Evolutionary conservation across 2,329 filamentous ascomycete species (phyloP).

Genomic region (Neonectria neomacrospora): DNA sequence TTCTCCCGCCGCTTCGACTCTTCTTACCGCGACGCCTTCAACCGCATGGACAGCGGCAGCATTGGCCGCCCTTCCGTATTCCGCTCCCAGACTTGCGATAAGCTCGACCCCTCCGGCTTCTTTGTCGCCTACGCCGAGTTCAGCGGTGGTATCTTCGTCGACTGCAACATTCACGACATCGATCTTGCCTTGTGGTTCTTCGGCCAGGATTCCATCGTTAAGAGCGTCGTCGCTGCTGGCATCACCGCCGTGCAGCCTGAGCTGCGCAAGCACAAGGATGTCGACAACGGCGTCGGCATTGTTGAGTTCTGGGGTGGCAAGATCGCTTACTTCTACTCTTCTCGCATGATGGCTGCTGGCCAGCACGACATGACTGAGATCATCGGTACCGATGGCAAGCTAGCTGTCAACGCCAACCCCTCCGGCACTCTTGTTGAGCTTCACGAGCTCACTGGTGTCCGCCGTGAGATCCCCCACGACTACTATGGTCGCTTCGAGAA

Average conservation of each 20-base stretch:
- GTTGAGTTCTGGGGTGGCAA: slow-evolving; percentile 74
- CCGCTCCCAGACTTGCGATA: slow-evolving; percentile 75
- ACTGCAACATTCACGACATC: slow-evolving; percentile 78
- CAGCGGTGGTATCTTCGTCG: slow-evolving; percentile 76
- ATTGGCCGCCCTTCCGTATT: slow-evolving; percentile 72
- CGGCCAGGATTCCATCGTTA: slow-evolving; percentile 47
- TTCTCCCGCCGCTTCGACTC: slow-evolving; percentile 65
- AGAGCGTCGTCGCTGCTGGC: slow-evolving; percentile 46
- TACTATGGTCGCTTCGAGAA: slow-evolving; percentile 73
- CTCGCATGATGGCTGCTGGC: slow-evolving; percentile 76
- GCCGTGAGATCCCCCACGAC: slow-evolving; percentile 68
- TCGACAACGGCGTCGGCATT: slow-evolving; percentile 58
- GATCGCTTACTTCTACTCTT: slow-evolving; percentile 73
- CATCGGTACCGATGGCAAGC: slow-evolving; percentile 73
- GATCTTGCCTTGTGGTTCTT: slow-evolving; percentile 51
- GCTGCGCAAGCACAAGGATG: slow-evolving; percentile 47
- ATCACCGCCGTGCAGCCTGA: slow-evolving; percentile 49
- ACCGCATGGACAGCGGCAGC: slow-evolving; percentile 60
- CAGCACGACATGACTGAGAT: slow-evolving; percentile 76
- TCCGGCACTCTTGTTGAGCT: slow-evolving; percentile 65
- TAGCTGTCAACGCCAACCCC: slow-evolving; percentile 70
- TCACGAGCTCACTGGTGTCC: slow-evolving; percentile 60
- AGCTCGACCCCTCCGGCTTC: slow-evolving; percentile 73
- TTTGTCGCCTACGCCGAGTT: slow-evolving; percentile 75
- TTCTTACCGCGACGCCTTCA: slow-evolving; percentile 71